Evolutionary conservation across 306 rosid species (phyloP).

Genomic region (Vigna mungo): DNA sequence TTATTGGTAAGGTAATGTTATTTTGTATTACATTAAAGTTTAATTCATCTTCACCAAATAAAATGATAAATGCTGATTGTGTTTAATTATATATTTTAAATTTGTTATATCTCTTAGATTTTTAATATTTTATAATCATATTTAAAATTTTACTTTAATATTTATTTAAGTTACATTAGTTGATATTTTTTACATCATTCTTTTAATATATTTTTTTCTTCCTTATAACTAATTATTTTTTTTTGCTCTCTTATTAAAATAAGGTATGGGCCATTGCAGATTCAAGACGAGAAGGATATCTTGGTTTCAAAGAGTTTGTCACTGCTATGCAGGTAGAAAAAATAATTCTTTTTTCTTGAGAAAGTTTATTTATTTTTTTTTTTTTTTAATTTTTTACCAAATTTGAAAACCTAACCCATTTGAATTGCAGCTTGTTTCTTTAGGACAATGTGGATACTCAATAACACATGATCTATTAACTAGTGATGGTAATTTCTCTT

Average conservation of each 20-base stretch:
- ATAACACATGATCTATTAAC: slow-evolving; percentile 46
- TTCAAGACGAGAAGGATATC: slow-evolving; percentile 90
- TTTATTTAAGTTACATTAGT: not conserved
- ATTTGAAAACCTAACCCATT: slow-evolving; percentile 33
- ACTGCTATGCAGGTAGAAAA: slow-evolving; percentile 75
- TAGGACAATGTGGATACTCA: slow-evolving; percentile 50
- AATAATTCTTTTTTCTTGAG: not conserved
- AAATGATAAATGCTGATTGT: too few species aligned
- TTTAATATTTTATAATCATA: too few species aligned
- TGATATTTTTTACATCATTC: not conserved
- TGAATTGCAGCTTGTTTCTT: slow-evolving; percentile 44
- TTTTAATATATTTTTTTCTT: not conserved
- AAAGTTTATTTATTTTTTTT: not conserved
- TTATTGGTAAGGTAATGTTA: too few species aligned
- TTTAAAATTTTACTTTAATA: too few species aligned
- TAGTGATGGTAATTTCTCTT: slow-evolving; percentile 43
- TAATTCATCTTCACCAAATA: too few species aligned
- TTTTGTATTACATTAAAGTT: too few species aligned
- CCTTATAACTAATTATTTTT: slow-evolving; percentile 27
- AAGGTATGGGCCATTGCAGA: slow-evolving; percentile 98
- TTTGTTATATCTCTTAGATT: too few species aligned
- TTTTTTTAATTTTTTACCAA: not conserved
- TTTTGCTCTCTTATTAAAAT: slow-evolving; percentile 31
- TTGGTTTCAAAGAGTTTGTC: slow-evolving; percentile 80
- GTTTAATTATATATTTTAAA: too few species aligned